Conservation (phyloP, 345 rosid genomes). For the Laguncularia racemosa region DNA sequence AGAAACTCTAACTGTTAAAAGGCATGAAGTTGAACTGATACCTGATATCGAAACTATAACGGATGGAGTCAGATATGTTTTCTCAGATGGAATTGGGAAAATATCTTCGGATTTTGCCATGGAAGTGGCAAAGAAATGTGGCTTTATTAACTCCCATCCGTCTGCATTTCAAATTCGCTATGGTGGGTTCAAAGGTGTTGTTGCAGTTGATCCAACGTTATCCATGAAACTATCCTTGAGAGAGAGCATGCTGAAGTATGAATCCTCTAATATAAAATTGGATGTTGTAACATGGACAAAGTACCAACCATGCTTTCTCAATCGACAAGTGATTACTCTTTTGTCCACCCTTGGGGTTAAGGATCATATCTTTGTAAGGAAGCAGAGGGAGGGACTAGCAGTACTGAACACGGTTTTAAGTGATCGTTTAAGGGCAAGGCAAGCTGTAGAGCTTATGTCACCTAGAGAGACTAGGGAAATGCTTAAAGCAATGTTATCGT, state of each 20-base stretch:
- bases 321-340: constrained; percentile 50
- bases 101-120: constrained; percentile 45
- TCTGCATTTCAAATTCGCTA: constrained; percentile 38
- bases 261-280: constrained; percentile 23
- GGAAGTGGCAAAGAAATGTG: constrained; percentile 32
- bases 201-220: constrained; percentile 57
- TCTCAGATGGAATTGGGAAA: constrained; percentile 56
- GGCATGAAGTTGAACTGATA: constrained; percentile 29
- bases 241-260: constrained; percentile 28
- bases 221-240: constrained; percentile 32
- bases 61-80: constrained; percentile 15
- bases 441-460: constrained; percentile 13
- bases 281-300: constrained; percentile 49
- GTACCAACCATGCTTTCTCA: constrained; percentile 46
- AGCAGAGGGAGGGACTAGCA: constrained; percentile 9
- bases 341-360: constrained; percentile 43
- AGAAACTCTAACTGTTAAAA: constrained; percentile 27
- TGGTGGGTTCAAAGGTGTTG: constrained; percentile 62
- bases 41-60: constrained; percentile 34
- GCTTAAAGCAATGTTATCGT: constrained; percentile 9
- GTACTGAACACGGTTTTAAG: constrained; percentile 15
- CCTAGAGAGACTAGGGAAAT: constrained; percentile 9
- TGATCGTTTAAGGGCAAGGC: constrained; percentile 10
- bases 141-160: constrained; percentile 16
- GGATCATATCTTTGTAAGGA: constrained; percentile 16